Percentiles rank a stretch among this genome's conserved stretches.
These are phyloP conservation scores for Helicostylum pulchrum DNA, from an alignment of 192 early-diverging fungal species.

Conservation along the genomic window DNA sequence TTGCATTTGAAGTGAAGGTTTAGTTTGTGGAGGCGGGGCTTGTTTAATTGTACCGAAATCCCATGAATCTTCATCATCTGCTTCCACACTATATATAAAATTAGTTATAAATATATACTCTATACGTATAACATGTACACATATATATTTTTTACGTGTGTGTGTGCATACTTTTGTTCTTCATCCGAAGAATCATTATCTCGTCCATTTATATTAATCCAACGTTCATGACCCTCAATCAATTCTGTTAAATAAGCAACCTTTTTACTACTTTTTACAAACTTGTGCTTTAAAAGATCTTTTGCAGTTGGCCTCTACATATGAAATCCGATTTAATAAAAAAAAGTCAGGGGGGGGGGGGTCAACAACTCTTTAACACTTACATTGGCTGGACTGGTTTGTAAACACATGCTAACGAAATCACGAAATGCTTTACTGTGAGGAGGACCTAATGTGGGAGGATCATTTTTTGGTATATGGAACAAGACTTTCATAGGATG, in stretches of 20 bases:
- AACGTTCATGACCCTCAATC: slow-evolving; percentile 79
- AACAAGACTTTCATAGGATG: slow-evolving; percentile 96
- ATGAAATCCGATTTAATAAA: background rate
- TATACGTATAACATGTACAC: too few relatives aligned
- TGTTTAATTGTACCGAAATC: slow-evolving; percentile 54
- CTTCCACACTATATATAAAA: slow-evolving; percentile 27
- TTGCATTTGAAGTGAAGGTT: slow-evolving; percentile 4
- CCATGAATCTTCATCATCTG: slow-evolving; percentile 45
- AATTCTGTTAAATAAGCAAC: slow-evolving; percentile 82
- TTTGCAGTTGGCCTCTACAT: slow-evolving; percentile 81
- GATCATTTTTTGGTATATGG: slow-evolving; percentile 86
- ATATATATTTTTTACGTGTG: too few relatives aligned
- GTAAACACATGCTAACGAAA: slow-evolving; percentile 82
- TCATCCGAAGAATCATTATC: slow-evolving; percentile 51
- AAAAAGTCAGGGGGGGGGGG: background rate
- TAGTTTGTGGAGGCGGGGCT: slow-evolving; percentile 24
- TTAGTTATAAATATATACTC: too few relatives aligned
- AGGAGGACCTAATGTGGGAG: slow-evolving; percentile 73
- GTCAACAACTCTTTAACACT: background rate
- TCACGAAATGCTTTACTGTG: slow-evolving; percentile 86
- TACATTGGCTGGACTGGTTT: slow-evolving; percentile 79
- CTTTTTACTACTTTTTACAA: slow-evolving; percentile 81
- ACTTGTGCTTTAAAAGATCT: slow-evolving; percentile 84
- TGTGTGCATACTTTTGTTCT: slow-evolving; percentile 36
- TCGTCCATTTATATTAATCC: slow-evolving; percentile 56